These are phyloP conservation scores for Pseudoneurospora amorphoporcata DNA, from an alignment of 495 filamentous ascomycete species.

Conservation along the genomic window DNA sequence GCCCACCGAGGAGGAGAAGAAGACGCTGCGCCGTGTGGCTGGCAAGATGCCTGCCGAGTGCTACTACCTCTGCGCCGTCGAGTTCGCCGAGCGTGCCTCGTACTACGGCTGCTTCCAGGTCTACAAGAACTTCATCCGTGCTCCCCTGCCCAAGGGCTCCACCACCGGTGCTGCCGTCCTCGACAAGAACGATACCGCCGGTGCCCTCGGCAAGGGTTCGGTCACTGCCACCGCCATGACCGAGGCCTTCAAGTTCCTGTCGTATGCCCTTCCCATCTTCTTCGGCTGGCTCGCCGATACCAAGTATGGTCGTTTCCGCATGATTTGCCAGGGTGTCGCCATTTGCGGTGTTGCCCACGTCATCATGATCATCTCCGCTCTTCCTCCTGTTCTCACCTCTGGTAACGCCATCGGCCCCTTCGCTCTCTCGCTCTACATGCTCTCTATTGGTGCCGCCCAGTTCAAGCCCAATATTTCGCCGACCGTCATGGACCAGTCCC, in stretches of 20 bases:
- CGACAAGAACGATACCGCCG: constrained; percentile 44
- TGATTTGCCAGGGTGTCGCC: constrained; percentile 47
- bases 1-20: constrained; percentile 43
- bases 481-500: constrained; percentile 64
- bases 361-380: constrained; percentile 50
- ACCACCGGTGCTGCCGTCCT: constrained; percentile 44
- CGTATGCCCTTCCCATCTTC: constrained; percentile 47
- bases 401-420: constrained; percentile 49
- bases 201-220: constrained; percentile 48
- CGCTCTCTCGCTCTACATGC: constrained; percentile 43
- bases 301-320: constrained; percentile 47
- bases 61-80: constrained; percentile 45
- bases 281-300: constrained; percentile 52
- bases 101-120: constrained; percentile 47
- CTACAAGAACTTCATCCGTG: constrained; percentile 51
- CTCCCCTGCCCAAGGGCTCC: constrained; percentile 43
- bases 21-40: constrained; percentile 41
- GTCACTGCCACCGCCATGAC: constrained; percentile 46
- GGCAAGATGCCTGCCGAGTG: constrained; percentile 36
- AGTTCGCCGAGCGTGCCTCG: constrained; percentile 49
- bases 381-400: constrained; percentile 44
- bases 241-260: constrained; percentile 46
- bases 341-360: constrained; percentile 53
- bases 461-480: constrained; percentile 62
- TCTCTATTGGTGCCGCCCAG: constrained; percentile 44